phyloP scores from a whole-genome alignment of 2,329 filamentous ascomycete species.

The Epichloe brachyelytri region DNA sequence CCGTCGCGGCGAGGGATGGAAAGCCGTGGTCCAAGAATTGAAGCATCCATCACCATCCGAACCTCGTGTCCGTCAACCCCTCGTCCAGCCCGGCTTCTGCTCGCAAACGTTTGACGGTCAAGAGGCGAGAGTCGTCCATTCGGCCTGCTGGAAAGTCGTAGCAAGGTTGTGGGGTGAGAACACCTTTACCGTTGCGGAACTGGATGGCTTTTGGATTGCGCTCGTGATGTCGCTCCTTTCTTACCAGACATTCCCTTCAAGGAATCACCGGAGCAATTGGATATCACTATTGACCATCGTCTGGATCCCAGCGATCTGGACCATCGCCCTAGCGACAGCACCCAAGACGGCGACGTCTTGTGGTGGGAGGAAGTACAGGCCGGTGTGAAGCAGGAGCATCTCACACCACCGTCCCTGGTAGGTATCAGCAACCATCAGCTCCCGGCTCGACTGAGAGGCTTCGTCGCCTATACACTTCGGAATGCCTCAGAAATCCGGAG shows the following conservation, averaged over 20 bases:
- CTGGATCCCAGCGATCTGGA: constrained; percentile 4
- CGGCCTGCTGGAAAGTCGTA: constrained; percentile 6
- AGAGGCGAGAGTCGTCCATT: constrained; percentile 5
- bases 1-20: constrained; percentile 4
- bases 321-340: background rate
- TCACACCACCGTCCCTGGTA: constrained; percentile 4
- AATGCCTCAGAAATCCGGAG: background rate
- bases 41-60: constrained; percentile 1
- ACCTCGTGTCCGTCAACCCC: background rate
- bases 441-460: constrained; percentile 1
- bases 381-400: constrained; percentile 2
- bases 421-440: background rate
- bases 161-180: constrained; percentile 2
- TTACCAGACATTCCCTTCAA: constrained; percentile 5
- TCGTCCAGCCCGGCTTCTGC: constrained; percentile 3
- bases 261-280: constrained; percentile 5
- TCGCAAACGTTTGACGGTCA: background rate
- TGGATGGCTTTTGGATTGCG: constrained; percentile 7
- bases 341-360: background rate
- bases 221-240: constrained; percentile 3
- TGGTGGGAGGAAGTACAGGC: constrained; percentile 2
- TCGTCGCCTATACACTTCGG: constrained; percentile 1
- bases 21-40: constrained; percentile 3
- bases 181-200: constrained; percentile 4
- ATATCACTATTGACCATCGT: constrained; percentile 6